Evolutionary conservation across 2,329 filamentous ascomycete species (phyloP).

Genomic region (Tothia fuscella): DNA sequence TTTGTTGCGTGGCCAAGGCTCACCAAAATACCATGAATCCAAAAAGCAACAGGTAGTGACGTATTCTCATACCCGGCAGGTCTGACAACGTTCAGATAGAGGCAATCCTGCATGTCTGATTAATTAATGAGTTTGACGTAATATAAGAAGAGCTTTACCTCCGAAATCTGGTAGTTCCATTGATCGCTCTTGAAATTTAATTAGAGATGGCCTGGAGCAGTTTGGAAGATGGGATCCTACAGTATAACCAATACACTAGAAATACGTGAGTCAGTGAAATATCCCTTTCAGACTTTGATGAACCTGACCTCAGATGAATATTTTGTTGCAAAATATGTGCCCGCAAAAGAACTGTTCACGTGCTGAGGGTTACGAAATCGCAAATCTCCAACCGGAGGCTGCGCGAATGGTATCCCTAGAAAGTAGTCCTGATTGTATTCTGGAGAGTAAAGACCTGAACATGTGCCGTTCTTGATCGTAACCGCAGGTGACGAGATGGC

Average conservation of each 20-base stretch:
- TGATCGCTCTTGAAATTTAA: conserved; percentile 10
- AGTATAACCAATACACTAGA: conserved; percentile 29
- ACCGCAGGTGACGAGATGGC: too few relatives aligned
- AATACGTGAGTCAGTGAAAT: conserved; percentile 18
- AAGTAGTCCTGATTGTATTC: conserved; percentile 36
- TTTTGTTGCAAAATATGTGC: conserved; percentile 25
- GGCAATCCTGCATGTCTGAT: too few relatives aligned
- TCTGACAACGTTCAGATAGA: conserved; percentile 50
- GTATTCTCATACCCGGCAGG: conserved; percentile 34
- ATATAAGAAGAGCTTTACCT: neutral
- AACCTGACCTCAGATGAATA: conserved; percentile 30
- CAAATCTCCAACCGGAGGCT: conserved; percentile 40
- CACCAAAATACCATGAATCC: conserved; percentile 55
- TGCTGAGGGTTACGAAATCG: conserved; percentile 41
- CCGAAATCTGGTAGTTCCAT: conserved; percentile 18
- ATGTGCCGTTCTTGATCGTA: conserved; percentile 32
- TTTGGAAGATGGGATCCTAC: neutral
- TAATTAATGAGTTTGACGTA: neutral
- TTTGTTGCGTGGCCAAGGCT: too few relatives aligned
- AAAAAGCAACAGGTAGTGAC: conserved; percentile 45
- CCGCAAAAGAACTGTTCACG: conserved; percentile 34
- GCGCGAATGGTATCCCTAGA: conserved; percentile 44
- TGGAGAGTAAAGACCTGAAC: conserved; percentile 25
- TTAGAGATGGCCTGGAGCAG: neutral
- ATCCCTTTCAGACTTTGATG: conserved; percentile 14